Percentiles rank a stretch among this genome's conserved stretches.
phyloP scores from a whole-genome alignment of 2,329 filamentous ascomycete species.

The Xylariaceae sp. region DNA sequence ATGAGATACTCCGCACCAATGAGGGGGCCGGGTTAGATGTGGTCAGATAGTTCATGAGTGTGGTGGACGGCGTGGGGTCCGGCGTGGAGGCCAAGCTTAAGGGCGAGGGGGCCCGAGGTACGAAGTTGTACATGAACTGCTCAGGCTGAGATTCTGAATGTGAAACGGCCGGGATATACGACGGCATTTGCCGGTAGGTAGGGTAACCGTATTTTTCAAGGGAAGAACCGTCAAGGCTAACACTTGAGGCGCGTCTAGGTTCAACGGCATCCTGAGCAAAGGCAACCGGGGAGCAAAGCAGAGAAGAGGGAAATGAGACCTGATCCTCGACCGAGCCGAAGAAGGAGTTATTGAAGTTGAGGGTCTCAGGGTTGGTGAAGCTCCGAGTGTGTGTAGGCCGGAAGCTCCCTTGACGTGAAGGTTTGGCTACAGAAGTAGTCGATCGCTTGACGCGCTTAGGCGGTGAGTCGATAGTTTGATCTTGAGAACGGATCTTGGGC shows the following conservation, averaged over 20 bases:
- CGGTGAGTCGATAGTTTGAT: constrained; percentile 71
- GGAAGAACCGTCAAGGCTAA: constrained; percentile 69
- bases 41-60: constrained; percentile 79
- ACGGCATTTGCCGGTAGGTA: constrained; percentile 79
- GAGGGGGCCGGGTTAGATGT: constrained; percentile 81
- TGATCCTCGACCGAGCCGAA: constrained; percentile 46
- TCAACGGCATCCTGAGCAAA: constrained; percentile 58
- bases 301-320: constrained; percentile 49
- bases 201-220: constrained; percentile 79
- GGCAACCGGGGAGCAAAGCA: constrained; percentile 72
- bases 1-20: constrained; percentile 79
- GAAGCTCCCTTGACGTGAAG: constrained; percentile 44
- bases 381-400: constrained; percentile 61
- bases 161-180: constrained; percentile 50
- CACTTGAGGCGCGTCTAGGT: constrained; percentile 68
- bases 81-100: constrained; percentile 50
- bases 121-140: constrained; percentile 56
- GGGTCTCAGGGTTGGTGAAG: constrained; percentile 67
- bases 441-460: constrained; percentile 66
- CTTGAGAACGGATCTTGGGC: constrained; percentile 85
- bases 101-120: constrained; percentile 51
- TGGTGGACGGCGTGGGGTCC: constrained; percentile 65
- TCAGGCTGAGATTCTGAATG: constrained; percentile 48
- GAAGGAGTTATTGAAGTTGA: constrained; percentile 50
- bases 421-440: constrained; percentile 49